A percentile compares a stretch with the other conserved stretches of the same genome.
These are phyloP conservation scores for Brassica balearica DNA, from an alignment of 441 rosid genomes.

Conservation along the genomic window DNA sequence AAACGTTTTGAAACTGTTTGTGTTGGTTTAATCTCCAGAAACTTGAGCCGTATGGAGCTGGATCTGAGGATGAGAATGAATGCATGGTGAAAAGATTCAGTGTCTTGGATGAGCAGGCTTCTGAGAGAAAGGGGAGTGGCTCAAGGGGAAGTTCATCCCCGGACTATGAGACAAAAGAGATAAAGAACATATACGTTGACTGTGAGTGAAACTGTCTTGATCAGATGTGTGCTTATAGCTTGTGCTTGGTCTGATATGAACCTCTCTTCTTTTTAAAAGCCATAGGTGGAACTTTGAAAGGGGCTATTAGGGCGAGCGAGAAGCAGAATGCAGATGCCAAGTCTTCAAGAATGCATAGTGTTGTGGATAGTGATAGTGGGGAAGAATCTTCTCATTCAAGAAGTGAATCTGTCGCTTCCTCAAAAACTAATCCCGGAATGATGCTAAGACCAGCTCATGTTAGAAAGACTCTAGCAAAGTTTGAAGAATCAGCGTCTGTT, in stretches of 20 bases:
- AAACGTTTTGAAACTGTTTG: not conserved
- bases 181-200: conserved; percentile 94
- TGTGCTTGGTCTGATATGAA: conserved; percentile 30
- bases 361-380: conserved; percentile 54
- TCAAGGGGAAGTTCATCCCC: conserved; percentile 63
- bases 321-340: conserved; percentile 52
- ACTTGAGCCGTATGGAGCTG: conserved; percentile 73
- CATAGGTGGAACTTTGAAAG: conserved; percentile 63
- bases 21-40: conserved; percentile 49
- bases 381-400: conserved; percentile 57
- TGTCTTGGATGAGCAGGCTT: conserved; percentile 50
- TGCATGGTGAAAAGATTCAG: conserved; percentile 50
- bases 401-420: conserved; percentile 65
- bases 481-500: conserved; percentile 55
- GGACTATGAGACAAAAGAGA: conserved; percentile 73
- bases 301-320: conserved; percentile 33
- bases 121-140: conserved; percentile 52
- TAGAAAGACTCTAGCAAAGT: conserved; percentile 66
- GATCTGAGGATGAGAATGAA: conserved; percentile 53
- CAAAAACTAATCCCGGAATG: conserved; percentile 90
- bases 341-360: conserved; percentile 48
- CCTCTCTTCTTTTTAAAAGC: conserved; percentile 54
- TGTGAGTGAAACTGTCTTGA: conserved; percentile 60
- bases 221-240: conserved; percentile 15
- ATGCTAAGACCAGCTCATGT: conserved; percentile 84